Evolutionary conservation across 352 stramenopile genomes (phyloP).

Genomic region (Pythium biforme): DNA sequence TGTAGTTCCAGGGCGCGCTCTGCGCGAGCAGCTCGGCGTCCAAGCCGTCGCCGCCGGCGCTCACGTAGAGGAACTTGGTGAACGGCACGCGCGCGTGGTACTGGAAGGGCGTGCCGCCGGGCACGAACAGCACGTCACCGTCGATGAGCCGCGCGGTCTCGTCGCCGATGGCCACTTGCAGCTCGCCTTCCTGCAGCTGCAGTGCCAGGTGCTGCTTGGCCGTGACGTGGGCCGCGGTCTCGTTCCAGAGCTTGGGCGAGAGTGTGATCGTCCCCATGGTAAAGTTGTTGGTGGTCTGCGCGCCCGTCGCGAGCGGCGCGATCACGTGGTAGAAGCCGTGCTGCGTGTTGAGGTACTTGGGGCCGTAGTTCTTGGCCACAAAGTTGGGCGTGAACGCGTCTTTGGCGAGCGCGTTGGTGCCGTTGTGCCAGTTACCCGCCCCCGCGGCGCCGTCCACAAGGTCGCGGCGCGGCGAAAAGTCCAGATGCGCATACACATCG

Average conservation of each 20-base stretch:
- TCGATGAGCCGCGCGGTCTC: conserved; percentile 47
- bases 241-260: conserved; percentile 43
- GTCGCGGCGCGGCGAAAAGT: conserved; percentile 42
- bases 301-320: conserved; percentile 43
- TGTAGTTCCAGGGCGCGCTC: conserved; percentile 45
- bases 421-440: conserved; percentile 52
- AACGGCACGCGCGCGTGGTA: conserved; percentile 50
- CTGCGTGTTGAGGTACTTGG: conserved; percentile 57
- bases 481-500: conserved; percentile 48
- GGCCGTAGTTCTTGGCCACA: conserved; percentile 52
- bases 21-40: conserved; percentile 46
- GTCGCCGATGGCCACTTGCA: conserved; percentile 37
- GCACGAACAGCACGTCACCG: conserved; percentile 50
- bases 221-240: conserved; percentile 37
- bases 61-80: conserved; percentile 62
- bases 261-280: conserved; percentile 56
- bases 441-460: conserved; percentile 41
- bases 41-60: conserved; percentile 42
- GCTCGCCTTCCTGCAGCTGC: conserved; percentile 50
- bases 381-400: conserved; percentile 52
- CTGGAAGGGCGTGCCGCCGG: conserved; percentile 41
- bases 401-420: conserved; percentile 39
- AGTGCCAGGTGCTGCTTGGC: conserved; percentile 48
- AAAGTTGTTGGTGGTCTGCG: conserved; percentile 53
- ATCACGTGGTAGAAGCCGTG: conserved; percentile 52